Evolutionary conservation across 108 stramenopile genomes (phyloP).

Genomic region (Skeletonema menzelii): DNA sequence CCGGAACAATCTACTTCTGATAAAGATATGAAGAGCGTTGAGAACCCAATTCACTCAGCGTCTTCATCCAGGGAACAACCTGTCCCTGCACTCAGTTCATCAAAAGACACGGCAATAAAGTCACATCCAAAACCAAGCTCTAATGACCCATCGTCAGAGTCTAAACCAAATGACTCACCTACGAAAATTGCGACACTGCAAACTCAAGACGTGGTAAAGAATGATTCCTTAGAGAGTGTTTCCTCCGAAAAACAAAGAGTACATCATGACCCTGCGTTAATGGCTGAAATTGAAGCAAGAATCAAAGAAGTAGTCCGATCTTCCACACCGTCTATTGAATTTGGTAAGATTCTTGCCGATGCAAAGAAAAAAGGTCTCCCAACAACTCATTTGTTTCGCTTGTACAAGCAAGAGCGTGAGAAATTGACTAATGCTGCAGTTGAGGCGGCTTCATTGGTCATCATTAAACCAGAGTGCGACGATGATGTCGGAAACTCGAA

Average conservation of each 20-base stretch:
- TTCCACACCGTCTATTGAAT: slow-evolving; percentile 19
- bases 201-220: background rate
- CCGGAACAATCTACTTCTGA: background rate
- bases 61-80: background rate
- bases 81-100: background rate
- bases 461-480: background rate
- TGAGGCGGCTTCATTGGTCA: background rate
- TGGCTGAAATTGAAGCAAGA: background rate
- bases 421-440: background rate
- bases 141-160: background rate
- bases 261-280: background rate
- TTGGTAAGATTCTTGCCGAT: slow-evolving; percentile 30
- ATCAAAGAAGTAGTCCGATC: slow-evolving; percentile 17
- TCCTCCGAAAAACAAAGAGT: background rate
- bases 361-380: slow-evolving; percentile 21
- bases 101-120: background rate
- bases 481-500: background rate
- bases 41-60: background rate
- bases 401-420: slow-evolving; percentile 27
- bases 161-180: background rate
- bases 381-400: slow-evolving; percentile 8
- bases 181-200: background rate
- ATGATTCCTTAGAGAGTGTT: background rate
- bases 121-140: background rate
- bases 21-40: background rate